Base-by-base conservation (phyloP, 2,329 filamentous ascomycete genomes). In the Penicillium hordei region DNA sequence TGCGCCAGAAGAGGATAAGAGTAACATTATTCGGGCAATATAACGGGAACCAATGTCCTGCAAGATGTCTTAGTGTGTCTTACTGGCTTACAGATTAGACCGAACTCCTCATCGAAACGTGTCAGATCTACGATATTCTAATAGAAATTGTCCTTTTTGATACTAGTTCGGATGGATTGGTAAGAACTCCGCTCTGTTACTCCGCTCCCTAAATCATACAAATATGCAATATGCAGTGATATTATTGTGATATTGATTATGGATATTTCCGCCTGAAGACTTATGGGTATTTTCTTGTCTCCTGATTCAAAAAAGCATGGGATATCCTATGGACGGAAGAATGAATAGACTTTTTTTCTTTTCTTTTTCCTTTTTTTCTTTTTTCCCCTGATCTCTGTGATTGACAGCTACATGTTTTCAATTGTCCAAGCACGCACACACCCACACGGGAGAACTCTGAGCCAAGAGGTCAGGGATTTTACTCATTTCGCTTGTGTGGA, bases 81-180 rank as follows among this genome's bases (percentile, higher is more conserved):
- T 17, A 34, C 21, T 36, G 29, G 27, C 3, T 23, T 23, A 34
- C 29, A 23, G 29, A 34, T 48, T 34, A 3, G 31, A 36, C 58
- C 62, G 63, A 66, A 64, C 64, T 62, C 55, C 61, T 61, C 63
- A 66, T 66, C 64, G 63, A 39, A 54, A 42, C 49, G 55, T 62
- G 57, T 60, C 56, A 60, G 64, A 66, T 66, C 64, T 65, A 39
- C 39, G 50, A 57, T 43, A 42, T 25, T 33, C 13, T 5, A 19
- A 34, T 10, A 13, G 13, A 7, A 46, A 23, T 23, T 44, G 3
- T 45, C 6, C 6, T 19, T 27, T 23, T 45, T 29, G 17, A 19
- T 36, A 48, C 21, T 27, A 49, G 33, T 21, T 49, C 23, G 2
- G 25, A n/a, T 25, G 48, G 55, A 51, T 48, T 55, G 52, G 19